These are phyloP conservation scores for Penicillium pulvis DNA, from an alignment of 495 filamentous ascomycete species.

Conservation along the genomic window DNA sequence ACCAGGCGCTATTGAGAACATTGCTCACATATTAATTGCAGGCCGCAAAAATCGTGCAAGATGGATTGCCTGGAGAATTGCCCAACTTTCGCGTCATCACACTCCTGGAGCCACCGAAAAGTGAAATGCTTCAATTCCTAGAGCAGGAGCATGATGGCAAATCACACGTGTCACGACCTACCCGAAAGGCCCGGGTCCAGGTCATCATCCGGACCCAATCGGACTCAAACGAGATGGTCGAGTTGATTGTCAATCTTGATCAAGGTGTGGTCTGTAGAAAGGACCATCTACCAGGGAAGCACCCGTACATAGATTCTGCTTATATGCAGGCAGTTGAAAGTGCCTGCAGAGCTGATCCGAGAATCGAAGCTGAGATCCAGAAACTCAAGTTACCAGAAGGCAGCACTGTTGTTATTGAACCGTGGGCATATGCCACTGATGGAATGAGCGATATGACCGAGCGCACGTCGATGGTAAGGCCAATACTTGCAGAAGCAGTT, in stretches of 20 bases:
- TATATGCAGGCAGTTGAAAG: slow-evolving; percentile 37
- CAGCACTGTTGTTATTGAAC: slow-evolving; percentile 34
- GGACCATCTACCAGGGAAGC: slow-evolving; percentile 27
- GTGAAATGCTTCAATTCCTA: slow-evolving; percentile 28
- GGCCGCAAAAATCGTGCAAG: slow-evolving; percentile 19
- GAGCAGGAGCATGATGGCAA: slow-evolving; percentile 22
- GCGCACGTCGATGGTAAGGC: slow-evolving; percentile 31
- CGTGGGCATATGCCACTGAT: slow-evolving; percentile 45
- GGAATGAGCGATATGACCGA: slow-evolving; percentile 40
- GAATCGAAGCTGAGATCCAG: slow-evolving; percentile 26
- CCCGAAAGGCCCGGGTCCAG: slow-evolving; percentile 26
- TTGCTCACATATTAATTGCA: neutral
- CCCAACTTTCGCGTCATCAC: slow-evolving; percentile 30
- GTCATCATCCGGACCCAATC: slow-evolving; percentile 14
- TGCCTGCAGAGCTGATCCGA: slow-evolving; percentile 24
- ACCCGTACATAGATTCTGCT: slow-evolving; percentile 31
- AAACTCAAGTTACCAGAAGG: slow-evolving; percentile 32
- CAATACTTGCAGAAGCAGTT: neutral
- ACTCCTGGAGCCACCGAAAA: slow-evolving; percentile 31
- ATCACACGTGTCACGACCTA: slow-evolving; percentile 6
- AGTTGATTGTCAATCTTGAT: slow-evolving; percentile 23
- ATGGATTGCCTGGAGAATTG: slow-evolving; percentile 1
- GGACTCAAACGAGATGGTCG: slow-evolving; percentile 16
- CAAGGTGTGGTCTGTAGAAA: slow-evolving; percentile 7
- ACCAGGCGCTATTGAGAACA: neutral